phyloP scores from a whole-genome alignment of 495 filamentous ascomycete genomes.

The Annulohypoxylon bovei region DNA sequence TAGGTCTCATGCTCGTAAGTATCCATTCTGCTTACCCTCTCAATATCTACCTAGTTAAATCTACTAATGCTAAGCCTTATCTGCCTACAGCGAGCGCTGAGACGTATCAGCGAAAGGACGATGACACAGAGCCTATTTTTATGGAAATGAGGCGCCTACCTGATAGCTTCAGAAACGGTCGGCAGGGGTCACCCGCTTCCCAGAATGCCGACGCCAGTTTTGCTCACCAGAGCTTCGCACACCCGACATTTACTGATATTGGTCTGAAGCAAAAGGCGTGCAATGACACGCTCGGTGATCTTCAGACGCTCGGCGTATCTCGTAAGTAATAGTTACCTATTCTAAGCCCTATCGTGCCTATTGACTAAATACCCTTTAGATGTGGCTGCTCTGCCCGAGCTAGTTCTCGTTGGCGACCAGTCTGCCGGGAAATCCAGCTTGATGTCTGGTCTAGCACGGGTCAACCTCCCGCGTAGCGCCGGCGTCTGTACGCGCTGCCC shows the following conservation, averaged over 20 bases:
- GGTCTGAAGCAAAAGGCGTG: constrained; percentile 56
- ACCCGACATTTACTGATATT: constrained; percentile 54
- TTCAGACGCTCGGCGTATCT: constrained; percentile 58
- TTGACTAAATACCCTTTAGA: constrained; percentile 33
- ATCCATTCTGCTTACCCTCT: no score
- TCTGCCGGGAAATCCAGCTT: constrained; percentile 82
- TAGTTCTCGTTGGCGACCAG: constrained; percentile 84
- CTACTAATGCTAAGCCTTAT: constrained; percentile 1
- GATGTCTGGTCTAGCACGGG: constrained; percentile 82
- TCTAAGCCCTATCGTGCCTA: no score
- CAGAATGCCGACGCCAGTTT: constrained; percentile 45
- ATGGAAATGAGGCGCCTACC: constrained; percentile 38
- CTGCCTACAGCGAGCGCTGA: constrained; percentile 38
- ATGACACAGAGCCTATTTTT: constrained; percentile 42
- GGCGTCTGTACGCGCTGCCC: constrained; percentile 83
- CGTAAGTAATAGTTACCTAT: constrained; percentile 32
- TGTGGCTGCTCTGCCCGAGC: constrained; percentile 72
- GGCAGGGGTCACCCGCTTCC: constrained; percentile 31
- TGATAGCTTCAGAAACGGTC: constrained; percentile 11
- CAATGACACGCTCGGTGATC: constrained; percentile 59
- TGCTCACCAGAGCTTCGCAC: constrained; percentile 42
- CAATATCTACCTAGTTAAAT: background rate
- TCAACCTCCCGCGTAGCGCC: constrained; percentile 73
- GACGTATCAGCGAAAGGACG: constrained; percentile 37
- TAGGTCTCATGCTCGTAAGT: constrained; percentile 46